phyloP scores from a whole-genome alignment of 1,139 yeast species.

The Scheffersomyces illinoinensis region DNA sequence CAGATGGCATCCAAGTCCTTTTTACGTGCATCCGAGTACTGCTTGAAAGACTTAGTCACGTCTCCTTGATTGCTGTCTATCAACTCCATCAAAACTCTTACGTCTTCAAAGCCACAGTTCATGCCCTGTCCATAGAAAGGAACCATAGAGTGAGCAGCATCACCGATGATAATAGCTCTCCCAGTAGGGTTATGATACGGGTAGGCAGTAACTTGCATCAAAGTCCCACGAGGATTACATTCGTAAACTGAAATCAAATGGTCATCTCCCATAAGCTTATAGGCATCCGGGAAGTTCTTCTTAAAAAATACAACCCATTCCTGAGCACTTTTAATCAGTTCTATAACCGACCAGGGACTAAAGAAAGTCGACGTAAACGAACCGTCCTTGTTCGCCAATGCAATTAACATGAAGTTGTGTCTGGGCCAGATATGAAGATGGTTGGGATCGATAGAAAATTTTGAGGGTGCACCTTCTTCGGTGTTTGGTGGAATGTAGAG shows the following conservation, averaged over 20 bases:
- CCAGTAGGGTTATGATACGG: conserved; percentile 70
- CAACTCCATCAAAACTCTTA: conserved; percentile 60
- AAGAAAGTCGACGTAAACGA: conserved; percentile 89
- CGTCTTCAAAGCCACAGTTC: conserved; percentile 96
- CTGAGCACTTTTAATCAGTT: conserved; percentile 44
- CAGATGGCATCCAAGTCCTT: conserved; percentile 74
- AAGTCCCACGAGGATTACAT: conserved; percentile 71
- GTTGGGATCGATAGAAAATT: conserved; percentile 63
- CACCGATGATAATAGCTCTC: conserved; percentile 74
- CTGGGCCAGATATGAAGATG: conserved; percentile 96
- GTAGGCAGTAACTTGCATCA: conserved; percentile 64
- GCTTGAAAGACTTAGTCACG: conserved; percentile 52
- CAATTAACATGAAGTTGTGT: conserved; percentile 82
- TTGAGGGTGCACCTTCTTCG: conserved; percentile 15
- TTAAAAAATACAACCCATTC: conserved; percentile 57
- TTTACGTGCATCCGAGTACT: conserved; percentile 59
- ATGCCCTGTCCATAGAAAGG: conserved; percentile 97
- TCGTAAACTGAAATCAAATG: conserved; percentile 53
- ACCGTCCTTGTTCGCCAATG: conserved; percentile 81
- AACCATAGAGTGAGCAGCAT: conserved; percentile 96
- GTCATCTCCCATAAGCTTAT: conserved; percentile 61
- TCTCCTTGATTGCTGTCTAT: conserved; percentile 47
- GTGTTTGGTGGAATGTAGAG: conserved; percentile 65
- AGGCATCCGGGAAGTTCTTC: conserved; percentile 73
- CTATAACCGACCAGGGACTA: conserved; percentile 74